phyloP scores from a whole-genome alignment of 805 yeast genomes.

The Hanseniaspora guilliermondii region DNA sequence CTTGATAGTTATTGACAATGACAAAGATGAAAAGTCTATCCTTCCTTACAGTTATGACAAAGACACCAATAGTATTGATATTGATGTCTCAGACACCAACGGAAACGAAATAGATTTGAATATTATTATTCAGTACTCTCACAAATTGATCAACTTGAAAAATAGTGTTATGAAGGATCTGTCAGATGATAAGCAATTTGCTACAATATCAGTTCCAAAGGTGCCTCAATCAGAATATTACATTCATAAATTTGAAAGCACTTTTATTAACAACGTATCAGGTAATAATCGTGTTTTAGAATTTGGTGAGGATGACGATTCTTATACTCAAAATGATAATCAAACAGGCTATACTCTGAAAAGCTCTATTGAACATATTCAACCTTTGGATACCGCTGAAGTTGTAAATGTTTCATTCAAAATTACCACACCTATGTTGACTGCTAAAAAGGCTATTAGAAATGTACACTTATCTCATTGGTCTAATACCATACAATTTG shows the following conservation, averaged over 20 bases:
- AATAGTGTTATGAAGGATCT: slow-evolving; percentile 4
- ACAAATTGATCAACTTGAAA: background rate
- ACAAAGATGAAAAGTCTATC: background rate
- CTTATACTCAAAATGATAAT: background rate
- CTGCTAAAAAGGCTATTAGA: slow-evolving; percentile 37
- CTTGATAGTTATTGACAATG: slow-evolving; percentile 6
- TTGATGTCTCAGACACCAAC: background rate
- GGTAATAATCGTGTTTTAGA: background rate
- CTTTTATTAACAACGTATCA: background rate
- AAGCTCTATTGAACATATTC: background rate
- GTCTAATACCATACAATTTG: slow-evolving; percentile 59
- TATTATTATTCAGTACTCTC: slow-evolving; percentile 4
- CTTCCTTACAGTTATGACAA: slow-evolving; percentile 2
- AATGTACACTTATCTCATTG: slow-evolving; percentile 84
- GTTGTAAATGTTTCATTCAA: slow-evolving; percentile 34
- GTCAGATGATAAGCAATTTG: slow-evolving; percentile 4
- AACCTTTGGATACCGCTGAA: background rate
- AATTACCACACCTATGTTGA: slow-evolving; percentile 40
- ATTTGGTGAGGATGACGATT: background rate
- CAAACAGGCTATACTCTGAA: background rate
- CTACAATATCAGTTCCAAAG: background rate
- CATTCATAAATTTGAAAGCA: slow-evolving; percentile 6
- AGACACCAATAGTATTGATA: slow-evolving; percentile 2
- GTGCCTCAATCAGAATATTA: background rate
- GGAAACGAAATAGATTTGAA: background rate